These are phyloP conservation scores for Aristolochia contorta DNA, from an alignment of 164 flowering plant species.

Conservation along the genomic window DNA sequence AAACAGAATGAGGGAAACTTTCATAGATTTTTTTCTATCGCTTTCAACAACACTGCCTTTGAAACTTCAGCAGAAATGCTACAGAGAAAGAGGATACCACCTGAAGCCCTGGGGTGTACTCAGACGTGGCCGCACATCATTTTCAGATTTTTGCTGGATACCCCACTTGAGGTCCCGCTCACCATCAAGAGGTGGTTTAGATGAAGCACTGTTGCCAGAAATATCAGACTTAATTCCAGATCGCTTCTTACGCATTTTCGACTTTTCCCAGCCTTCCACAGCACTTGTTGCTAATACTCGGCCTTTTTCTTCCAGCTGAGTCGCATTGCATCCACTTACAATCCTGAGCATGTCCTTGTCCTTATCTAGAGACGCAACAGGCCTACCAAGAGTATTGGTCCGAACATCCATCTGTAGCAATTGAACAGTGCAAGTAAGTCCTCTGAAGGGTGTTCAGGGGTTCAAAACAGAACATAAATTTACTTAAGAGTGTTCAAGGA, in stretches of 20 bases:
- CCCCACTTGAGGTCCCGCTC: constrained; percentile 50
- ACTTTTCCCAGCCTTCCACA: constrained; percentile 75
- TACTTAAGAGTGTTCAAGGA: not conserved
- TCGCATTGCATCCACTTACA: constrained; percentile 32
- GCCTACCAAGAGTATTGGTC: constrained; percentile 34
- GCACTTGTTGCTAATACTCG: constrained; percentile 33
- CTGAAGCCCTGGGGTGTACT: constrained; percentile 45
- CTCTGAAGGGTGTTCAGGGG: not conserved
- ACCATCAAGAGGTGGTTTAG: constrained; percentile 36
- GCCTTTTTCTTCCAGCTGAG: constrained; percentile 45
- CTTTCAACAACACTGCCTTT: not conserved
- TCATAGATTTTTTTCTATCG: no score
- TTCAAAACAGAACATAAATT: not conserved
- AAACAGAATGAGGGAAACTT: no score
- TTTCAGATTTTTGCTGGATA: constrained; percentile 34
- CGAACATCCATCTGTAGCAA: constrained; percentile 47
- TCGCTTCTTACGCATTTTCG: constrained; percentile 82
- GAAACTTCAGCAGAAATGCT: not conserved
- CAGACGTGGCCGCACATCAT: constrained; percentile 39
- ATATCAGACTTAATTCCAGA: constrained; percentile 62
- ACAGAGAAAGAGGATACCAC: constrained; percentile 17
- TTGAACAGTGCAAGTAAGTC: constrained; percentile 5
- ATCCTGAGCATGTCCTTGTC: constrained; percentile 47
- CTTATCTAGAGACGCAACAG: constrained; percentile 44
- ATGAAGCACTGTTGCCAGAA: constrained; percentile 31